Evolutionary conservation across 2,329 filamentous ascomycete species (phyloP).

Genomic region (Trichoderma koningii): DNA sequence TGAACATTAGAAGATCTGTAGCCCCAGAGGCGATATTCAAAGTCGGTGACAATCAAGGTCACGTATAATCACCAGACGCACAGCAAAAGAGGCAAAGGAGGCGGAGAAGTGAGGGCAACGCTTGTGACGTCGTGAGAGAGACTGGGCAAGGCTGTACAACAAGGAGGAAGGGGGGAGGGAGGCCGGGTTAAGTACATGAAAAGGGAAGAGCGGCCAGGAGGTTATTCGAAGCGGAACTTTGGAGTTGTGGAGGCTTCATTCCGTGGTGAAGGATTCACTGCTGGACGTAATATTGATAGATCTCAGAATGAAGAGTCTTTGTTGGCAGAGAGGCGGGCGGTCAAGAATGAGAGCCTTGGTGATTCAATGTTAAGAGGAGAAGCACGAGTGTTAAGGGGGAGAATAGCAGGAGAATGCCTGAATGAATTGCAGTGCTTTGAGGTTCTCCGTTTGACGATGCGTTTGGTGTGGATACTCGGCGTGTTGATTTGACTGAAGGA

Average conservation of each 20-base stretch:
- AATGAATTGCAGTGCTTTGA: neutral
- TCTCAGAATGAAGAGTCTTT: neutral
- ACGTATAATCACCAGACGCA: neutral
- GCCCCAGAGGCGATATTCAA: neutral
- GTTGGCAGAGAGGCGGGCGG: no score
- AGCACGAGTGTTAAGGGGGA: neutral
- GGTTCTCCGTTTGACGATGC: neutral
- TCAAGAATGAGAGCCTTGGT: neutral
- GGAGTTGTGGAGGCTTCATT: neutral
- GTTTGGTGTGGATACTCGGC: neutral
- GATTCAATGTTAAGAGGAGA: conserved; percentile 21
- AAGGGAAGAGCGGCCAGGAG: neutral
- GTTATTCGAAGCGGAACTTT: neutral
- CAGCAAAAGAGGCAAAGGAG: no score
- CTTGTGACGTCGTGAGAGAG: neutral
- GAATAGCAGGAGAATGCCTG: neutral
- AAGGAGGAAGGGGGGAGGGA: neutral
- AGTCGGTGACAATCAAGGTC: neutral
- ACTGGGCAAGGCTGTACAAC: neutral
- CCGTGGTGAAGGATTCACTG: conserved; percentile 23
- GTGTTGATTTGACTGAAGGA: neutral
- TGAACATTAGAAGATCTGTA: neutral
- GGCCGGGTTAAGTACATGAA: neutral
- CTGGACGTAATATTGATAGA: neutral
- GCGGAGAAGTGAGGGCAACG: neutral